Percentiles rank a stretch among this genome's conserved stretches.
Evolutionary conservation across 192 early-diverging fungal genomes (phyloP).

Genomic region (Podila verticillata): DNA sequence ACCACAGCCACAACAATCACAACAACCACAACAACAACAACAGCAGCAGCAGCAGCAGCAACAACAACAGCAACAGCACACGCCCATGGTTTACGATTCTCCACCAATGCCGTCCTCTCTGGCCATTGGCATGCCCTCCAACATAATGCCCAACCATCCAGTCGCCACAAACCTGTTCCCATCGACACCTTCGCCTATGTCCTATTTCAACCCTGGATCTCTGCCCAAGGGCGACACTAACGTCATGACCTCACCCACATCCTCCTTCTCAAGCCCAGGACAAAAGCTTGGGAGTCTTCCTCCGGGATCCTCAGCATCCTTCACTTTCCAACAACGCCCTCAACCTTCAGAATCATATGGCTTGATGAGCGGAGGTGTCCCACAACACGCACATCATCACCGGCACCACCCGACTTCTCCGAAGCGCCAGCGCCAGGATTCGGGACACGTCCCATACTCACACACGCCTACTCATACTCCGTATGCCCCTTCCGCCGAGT

Average conservation of each 20-base stretch:
- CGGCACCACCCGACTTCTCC: conserved; percentile 13
- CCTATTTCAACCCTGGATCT: neutral
- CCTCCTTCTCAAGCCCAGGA: neutral
- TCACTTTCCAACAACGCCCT: neutral
- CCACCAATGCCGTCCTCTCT: conserved; percentile 29
- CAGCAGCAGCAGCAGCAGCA: conserved; percentile 9
- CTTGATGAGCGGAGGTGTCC: neutral
- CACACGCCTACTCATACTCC: conserved; percentile 7
- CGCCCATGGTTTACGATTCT: conserved; percentile 25
- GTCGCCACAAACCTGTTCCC: conserved; percentile 13
- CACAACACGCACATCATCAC: conserved; percentile 5
- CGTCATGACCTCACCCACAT: neutral
- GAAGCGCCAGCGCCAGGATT: conserved; percentile 23
- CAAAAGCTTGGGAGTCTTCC: neutral
- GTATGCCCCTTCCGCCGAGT: neutral
- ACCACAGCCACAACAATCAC: conserved; percentile 10
- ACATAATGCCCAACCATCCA: conserved; percentile 16
- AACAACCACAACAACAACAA: conserved; percentile 13
- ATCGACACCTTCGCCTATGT: neutral
- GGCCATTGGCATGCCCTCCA: conserved; percentile 32
- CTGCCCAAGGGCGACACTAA: neutral
- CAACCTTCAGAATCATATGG: neutral
- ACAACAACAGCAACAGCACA: conserved; percentile 18
- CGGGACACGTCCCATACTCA: conserved; percentile 6
- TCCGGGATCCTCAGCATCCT: neutral